These are phyloP conservation scores for Hypholoma fasciculare DNA, from an alignment of 768 basidiomycete genomes.

Conservation along the genomic window DNA sequence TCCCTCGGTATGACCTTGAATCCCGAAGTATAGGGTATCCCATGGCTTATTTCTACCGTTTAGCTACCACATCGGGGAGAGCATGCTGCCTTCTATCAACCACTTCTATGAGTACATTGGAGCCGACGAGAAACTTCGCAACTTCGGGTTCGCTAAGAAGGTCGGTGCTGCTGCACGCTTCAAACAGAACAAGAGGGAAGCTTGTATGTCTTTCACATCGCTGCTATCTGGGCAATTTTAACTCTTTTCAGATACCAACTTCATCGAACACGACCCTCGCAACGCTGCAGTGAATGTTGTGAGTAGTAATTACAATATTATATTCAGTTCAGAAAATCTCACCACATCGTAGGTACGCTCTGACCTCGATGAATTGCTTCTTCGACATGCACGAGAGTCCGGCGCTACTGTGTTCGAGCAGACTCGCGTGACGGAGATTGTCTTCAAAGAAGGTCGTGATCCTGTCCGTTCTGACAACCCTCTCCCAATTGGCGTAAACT, in stretches of 20 bases:
- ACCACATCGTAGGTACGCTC: constrained; percentile 27
- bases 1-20: constrained; percentile 1
- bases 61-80: constrained; percentile 11
- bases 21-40: neutral
- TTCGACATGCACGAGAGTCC: constrained; percentile 29
- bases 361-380: constrained; percentile 35
- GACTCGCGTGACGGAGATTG: constrained; percentile 26
- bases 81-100: constrained; percentile 9
- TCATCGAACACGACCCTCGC: neutral
- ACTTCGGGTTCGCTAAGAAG: neutral
- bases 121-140: constrained; percentile 5
- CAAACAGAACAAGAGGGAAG: neutral
- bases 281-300: neutral
- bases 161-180: neutral
- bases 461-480: neutral
- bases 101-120: constrained; percentile 7
- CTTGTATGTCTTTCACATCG: neutral
- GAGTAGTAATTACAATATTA: neutral
- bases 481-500: constrained; percentile 18
- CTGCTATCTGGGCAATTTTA: neutral
- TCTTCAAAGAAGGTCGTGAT: constrained; percentile 15
- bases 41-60: neutral
- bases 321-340: neutral
- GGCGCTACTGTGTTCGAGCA: constrained; percentile 33
- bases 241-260: neutral